Base-by-base conservation (phyloP, 2,329 filamentous ascomycete species). In the Gliomastix tumulicola region DNA sequence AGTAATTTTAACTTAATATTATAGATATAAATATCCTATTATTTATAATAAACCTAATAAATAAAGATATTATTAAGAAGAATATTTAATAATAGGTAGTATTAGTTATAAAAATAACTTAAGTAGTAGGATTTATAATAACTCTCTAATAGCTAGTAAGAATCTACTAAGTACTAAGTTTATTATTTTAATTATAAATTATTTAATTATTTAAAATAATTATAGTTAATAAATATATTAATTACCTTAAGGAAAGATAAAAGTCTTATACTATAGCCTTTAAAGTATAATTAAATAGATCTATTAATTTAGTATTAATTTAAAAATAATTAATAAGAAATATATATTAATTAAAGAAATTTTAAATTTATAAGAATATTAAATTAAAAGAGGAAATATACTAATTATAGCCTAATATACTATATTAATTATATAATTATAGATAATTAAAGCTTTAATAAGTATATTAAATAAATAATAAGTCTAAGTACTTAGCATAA, bases 361-460 rank as follows among this genome's bases (percentile, higher is more conserved):
- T n/a, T n/a, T n/a, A n/a, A n/a, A n/a, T n/a, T 27, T 27, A 11
- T n/a, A 11, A 27, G 4, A 11, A 27, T 27, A 27, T 27, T 27
- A 27, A 11, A 4, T n/a, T 27, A 11, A 11, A 27, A 27, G 4
- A 4, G 4, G 23, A 27, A n/a, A 5, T 27, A 27, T 27, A 27
- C 11, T 27, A 27, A 27, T 27, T 11, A 5, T 27, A 27, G 11
- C n/a, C 11, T 27, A 27, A n/a, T 27, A 27, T 27, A 32, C 11
- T 32, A 32, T 32, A 32, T 15, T 32, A 32, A 17, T 13, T 32
- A n/a, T 32, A 32, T 15, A n/a, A 32, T 10, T 32, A 32, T 23
- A 25, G n/a, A 23, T 18, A 35, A 18, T 23, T 35, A 31, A 31
- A 25, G n/a, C 23, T 25, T 12, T 31, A 31, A 31, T 12, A 31